Conservation (phyloP, 1,284 basidiomycete genomes). For the Trichosporon sp. region DNA sequence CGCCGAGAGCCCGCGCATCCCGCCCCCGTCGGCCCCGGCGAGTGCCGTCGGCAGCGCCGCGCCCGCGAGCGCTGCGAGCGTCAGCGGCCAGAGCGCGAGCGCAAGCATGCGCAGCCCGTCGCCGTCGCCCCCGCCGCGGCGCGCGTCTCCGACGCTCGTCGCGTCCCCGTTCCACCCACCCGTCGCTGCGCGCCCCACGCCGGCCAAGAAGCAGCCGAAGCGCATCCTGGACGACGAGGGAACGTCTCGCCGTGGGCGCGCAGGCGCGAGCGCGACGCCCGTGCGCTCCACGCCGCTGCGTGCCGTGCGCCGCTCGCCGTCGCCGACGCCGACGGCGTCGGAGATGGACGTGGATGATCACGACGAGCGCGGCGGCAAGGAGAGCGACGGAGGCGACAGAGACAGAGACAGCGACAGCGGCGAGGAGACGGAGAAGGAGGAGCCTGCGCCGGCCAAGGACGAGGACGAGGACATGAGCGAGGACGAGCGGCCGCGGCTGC, state of each 20-base stretch:
- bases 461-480: background rate
- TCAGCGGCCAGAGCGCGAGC: background rate
- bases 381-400: too few species aligned
- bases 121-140: constrained; percentile 17
- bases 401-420: background rate
- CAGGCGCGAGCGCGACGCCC: background rate
- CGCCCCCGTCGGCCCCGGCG: background rate
- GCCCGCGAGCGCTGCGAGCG: background rate
- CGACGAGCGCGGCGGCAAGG: background rate
- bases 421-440: background rate
- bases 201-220: constrained; percentile 15
- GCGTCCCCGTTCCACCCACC: constrained; percentile 33
- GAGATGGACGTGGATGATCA: constrained; percentile 2
- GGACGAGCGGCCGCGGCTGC: background rate
- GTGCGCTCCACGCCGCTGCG: background rate
- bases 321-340: constrained; percentile 2
- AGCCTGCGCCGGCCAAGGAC: background rate
- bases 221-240: constrained; percentile 34
- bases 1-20: constrained; percentile 19
- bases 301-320: background rate
- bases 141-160: background rate
- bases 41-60: background rate
- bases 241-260: background rate
- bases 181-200: constrained; percentile 11
- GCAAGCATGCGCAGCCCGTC: background rate